Evolutionary conservation across 345 rosid species (phyloP).

Genomic region (Raphanus raphanistrum): DNA sequence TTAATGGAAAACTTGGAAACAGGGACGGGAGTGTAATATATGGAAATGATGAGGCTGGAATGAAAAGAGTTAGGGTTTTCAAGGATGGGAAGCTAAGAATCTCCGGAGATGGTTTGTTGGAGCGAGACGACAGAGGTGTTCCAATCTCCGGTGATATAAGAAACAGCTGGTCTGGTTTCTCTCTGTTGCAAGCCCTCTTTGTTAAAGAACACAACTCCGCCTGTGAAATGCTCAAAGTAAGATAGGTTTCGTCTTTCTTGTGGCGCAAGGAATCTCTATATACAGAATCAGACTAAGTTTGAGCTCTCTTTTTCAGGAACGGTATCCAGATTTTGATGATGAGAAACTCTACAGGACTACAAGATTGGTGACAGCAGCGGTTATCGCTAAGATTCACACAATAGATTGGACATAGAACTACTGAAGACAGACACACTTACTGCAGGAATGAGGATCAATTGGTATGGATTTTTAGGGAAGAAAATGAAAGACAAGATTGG

Average conservation of each 20-base stretch:
- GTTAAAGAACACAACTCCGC: constrained; percentile 66
- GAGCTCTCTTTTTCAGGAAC: constrained; percentile 33
- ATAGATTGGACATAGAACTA: constrained; percentile 84
- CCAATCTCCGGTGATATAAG: constrained; percentile 76
- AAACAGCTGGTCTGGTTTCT: constrained; percentile 84
- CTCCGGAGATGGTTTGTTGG: constrained; percentile 53
- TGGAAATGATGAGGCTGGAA: constrained; percentile 62
- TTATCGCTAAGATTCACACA: constrained; percentile 78
- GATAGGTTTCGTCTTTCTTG: not conserved
- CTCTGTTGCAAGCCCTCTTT: constrained; percentile 68
- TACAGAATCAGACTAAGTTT: not conserved
- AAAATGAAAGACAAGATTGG: constrained; percentile 63
- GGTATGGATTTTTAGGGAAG: constrained; percentile 82
- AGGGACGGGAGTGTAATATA: constrained; percentile 85
- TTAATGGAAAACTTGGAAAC: not conserved
- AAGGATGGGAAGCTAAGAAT: constrained; percentile 68
- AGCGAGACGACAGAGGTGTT: constrained; percentile 57
- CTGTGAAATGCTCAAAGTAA: constrained; percentile 52
- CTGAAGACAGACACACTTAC: constrained; percentile 65
- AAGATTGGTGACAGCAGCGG: constrained; percentile 72
- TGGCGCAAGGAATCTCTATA: not conserved
- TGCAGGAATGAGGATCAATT: constrained; percentile 70
- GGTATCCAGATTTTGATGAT: constrained; percentile 58
- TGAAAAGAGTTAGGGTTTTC: constrained; percentile 70
- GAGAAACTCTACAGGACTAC: constrained; percentile 62